These are phyloP conservation scores for Aurantiochytrium sp. DNA, from an alignment of 108 stramenopile species.

Conservation along the genomic window DNA sequence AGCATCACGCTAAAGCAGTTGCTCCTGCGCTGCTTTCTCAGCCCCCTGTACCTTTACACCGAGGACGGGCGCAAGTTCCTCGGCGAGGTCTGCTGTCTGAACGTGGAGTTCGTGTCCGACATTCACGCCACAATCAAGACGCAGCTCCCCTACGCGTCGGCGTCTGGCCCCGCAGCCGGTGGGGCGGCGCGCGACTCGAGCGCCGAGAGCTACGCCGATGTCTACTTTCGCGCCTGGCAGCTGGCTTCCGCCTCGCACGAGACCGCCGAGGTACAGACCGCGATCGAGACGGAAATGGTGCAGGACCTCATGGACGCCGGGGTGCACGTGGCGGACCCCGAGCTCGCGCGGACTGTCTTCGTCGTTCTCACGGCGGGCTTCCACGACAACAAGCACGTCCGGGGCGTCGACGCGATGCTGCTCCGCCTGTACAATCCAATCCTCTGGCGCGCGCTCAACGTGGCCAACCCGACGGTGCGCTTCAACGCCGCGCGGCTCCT, in stretches of 20 bases:
- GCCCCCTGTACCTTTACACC: slow-evolving; percentile 61
- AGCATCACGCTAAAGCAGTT: slow-evolving; percentile 50
- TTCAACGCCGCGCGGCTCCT: slow-evolving; percentile 68
- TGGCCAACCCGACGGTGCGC: slow-evolving; percentile 78
- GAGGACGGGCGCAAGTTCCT: slow-evolving; percentile 71
- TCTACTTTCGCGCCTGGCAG: slow-evolving; percentile 79
- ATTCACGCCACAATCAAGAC: slow-evolving; percentile 61
- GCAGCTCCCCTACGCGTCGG: slow-evolving; percentile 67
- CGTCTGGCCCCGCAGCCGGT: too few species aligned
- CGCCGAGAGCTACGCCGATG: slow-evolving; percentile 70
- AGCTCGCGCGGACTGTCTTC: slow-evolving; percentile 33
- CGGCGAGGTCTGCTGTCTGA: slow-evolving; percentile 54
- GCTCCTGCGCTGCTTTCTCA: slow-evolving; percentile 46
- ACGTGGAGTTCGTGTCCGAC: slow-evolving; percentile 63
- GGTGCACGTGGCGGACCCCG: slow-evolving; percentile 58
- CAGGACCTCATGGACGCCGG: slow-evolving; percentile 74
- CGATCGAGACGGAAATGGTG: slow-evolving; percentile 72
- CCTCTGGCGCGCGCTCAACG: slow-evolving; percentile 78
- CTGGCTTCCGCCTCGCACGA: slow-evolving; percentile 41
- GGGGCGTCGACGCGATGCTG: slow-evolving; percentile 72
- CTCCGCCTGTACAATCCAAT: slow-evolving; percentile 78
- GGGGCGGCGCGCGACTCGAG: slow-evolving; percentile 60
- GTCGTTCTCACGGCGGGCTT: slow-evolving; percentile 65
- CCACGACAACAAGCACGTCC: slow-evolving; percentile 67
- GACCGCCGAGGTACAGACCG: slow-evolving; percentile 32